Evolutionary conservation across 495 filamentous ascomycete species (phyloP).

Genomic region (Lasiosphaeria ovina): DNA sequence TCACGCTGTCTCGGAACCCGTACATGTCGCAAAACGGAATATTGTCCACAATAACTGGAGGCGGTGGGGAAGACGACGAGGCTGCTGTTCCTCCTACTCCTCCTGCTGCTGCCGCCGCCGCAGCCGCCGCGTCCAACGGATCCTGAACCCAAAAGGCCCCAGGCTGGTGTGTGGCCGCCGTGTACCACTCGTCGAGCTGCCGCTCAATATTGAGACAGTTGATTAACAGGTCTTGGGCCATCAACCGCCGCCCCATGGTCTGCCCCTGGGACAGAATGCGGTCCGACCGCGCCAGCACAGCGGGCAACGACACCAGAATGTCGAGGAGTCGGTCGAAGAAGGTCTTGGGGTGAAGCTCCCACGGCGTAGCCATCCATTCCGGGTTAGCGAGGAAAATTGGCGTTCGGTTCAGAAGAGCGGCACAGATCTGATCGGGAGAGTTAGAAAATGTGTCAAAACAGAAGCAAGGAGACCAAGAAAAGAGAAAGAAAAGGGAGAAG

Average conservation of each 20-base stretch:
- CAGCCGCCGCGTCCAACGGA: not conserved
- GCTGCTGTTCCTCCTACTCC: not conserved
- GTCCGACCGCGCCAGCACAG: constrained; percentile 37
- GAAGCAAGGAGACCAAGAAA: constrained; percentile 1
- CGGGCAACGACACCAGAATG: constrained; percentile 37
- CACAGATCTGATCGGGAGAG: constrained; percentile 33
- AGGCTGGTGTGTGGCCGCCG: constrained; percentile 18
- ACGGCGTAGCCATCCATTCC: constrained; percentile 46
- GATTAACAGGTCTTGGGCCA: constrained; percentile 41
- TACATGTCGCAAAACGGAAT: constrained; percentile 38
- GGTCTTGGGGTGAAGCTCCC: constrained; percentile 43
- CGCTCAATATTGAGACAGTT: constrained; percentile 41
- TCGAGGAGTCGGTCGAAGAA: constrained; percentile 45
- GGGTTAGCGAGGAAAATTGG: constrained; percentile 41
- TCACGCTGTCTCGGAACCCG: constrained; percentile 31
- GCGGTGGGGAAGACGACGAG: too few relatives aligned
- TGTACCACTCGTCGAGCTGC: constrained; percentile 41
- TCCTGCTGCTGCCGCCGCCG: not conserved
- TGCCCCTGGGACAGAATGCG: constrained; percentile 28
- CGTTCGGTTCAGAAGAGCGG: constrained; percentile 43
- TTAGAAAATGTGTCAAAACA: not conserved
- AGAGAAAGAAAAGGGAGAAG: not conserved
- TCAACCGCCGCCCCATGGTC: constrained; percentile 31
- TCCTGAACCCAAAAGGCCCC: constrained; percentile 19
- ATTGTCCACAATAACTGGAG: not conserved